Percentiles rank a stretch among this genome's conserved stretches.
Conservation (phyloP, 208 protist species). For the Trypanosoma theileri region DNA sequence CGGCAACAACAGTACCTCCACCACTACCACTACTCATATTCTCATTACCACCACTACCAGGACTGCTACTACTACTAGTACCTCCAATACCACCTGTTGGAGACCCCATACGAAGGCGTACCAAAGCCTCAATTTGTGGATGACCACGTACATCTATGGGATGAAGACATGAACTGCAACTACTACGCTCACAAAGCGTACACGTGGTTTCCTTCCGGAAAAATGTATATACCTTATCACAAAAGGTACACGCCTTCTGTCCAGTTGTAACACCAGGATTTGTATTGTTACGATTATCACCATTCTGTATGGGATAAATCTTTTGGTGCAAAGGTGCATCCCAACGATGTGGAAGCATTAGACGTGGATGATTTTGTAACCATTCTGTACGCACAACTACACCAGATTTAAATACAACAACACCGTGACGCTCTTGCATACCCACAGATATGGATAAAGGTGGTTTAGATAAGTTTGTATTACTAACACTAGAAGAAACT, state of each 20-base stretch:
- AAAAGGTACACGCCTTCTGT: conserved; percentile 48
- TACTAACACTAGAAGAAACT: background rate
- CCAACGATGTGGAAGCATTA: conserved; percentile 60
- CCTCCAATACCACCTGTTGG: background rate
- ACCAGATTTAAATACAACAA: conserved; percentile 66
- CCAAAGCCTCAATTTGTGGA: conserved; percentile 34
- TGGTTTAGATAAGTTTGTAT: conserved; percentile 8
- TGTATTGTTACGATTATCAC: background rate
- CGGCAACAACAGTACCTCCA: conserved; percentile 13
- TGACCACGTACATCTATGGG: conserved; percentile 43
- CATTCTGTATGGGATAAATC: conserved; percentile 12
- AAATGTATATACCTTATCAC: conserved; percentile 68
- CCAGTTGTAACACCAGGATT: background rate
- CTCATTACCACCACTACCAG: no score
- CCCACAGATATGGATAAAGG: conserved; percentile 33
- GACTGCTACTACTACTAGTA: no score
- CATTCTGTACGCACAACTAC: conserved; percentile 54
- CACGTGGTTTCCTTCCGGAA: conserved; percentile 67
- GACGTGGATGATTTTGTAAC: conserved; percentile 53
- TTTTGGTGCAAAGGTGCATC: conserved; percentile 56
- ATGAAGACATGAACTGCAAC: conserved; percentile 63
- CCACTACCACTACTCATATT: background rate
- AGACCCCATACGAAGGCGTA: conserved; percentile 1
- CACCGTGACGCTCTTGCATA: conserved; percentile 34
- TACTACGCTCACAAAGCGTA: conserved; percentile 57